Evolutionary conservation across 2,329 filamentous ascomycete species (phyloP), one percentile per base, ranked within the genome.

Genomic region (Verticillium alfalfae): DNA sequence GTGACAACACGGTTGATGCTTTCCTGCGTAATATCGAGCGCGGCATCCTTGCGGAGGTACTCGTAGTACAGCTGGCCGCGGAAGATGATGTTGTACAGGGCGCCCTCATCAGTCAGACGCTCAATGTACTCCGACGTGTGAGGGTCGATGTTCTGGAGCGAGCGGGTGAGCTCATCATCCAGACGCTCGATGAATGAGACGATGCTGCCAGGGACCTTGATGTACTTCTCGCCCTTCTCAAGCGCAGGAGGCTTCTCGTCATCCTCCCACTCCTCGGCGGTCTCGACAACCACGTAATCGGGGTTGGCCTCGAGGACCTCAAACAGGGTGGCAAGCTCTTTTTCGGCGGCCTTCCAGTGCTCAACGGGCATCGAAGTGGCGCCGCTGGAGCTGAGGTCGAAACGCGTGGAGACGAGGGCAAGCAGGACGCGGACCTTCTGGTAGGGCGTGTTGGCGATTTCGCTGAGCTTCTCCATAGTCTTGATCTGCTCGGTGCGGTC

Each of bases 51-150:
- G 73, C 85, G 85, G 61, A 97, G 81, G 65, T 82, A 83, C 81
- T 99, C 95, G 65, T 93, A 90, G 79, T 99, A 99, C 63, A 97
- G 84, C 70, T 93, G 84, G 56, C 90, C 88, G 66, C 93, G 91
- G 74, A 97, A 89, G 74, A 99, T 91, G 77, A 92, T 90, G 77
- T 92, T 93, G 82, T 99, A 99, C 59, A 99, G 83, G 57, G 89
- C 81, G 65, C 89, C 90, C 81, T 99, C 95, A 70, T 99, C 95
- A 61, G 91, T 90, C 63, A 99, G 81, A 63, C 96, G 88, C 75
- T 99, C 95, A 65, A 99, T 97, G 74, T 99, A 99, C 79, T 99
- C 95, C 36, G 95, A 95, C 49, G 95, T 99, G 79, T 99, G 95
- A 62, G 95, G 96, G 75, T 99, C 95, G 72, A 99, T 97, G 77